Evolutionary conservation across 371 early-diverging fungal species (phyloP), one percentile per base, ranked within the genome.

Genomic region (Nematocida ironsii): DNA sequence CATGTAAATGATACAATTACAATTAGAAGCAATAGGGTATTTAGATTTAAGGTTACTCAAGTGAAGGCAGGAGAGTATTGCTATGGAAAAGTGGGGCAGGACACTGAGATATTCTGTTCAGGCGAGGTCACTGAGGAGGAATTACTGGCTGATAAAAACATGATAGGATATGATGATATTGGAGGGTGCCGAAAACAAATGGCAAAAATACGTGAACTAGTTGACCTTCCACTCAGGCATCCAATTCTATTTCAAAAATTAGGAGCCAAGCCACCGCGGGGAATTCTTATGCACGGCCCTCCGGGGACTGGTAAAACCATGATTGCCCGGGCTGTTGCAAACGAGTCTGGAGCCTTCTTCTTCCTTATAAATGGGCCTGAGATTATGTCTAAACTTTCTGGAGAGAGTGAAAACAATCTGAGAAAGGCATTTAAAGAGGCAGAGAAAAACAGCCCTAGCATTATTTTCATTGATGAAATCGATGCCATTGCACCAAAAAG

Each of bases 401-500:
- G 99, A 86, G 97, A 96, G 86, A 93, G 93, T 82, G 97, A 96
- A 88, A 92, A 92, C 84, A 97, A 97, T 89, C 86, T 99, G 78
- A 91, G 97, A 83, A 95, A 96, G 88, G 95, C 94, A 1, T 99
- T 99, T 82, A 95, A 97, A 84, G 96, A 96, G 87, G 98, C 98
- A 47, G 95, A 95, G 87, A 94, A 96, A 83, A 86, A 95, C 5
- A 87, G 92, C 89, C 99, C 99, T 6, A 90, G 96, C 71, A 97
- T 99, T 39, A 87, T 99, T 66, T 98, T 99, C 84, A 96, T 99
- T 75, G 99, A 99, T 86, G 98, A 99, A 86, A 96, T 99, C 67
- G 99, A 99, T 86, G 95, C 96, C 33, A 91, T 98, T 85, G 97
- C 97, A 33, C 97, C 97, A 82, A 98, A 99, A 91, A 94, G 99